Base-by-base conservation (phyloP, 257 asterid species). In the Verbena officinalis region DNA sequence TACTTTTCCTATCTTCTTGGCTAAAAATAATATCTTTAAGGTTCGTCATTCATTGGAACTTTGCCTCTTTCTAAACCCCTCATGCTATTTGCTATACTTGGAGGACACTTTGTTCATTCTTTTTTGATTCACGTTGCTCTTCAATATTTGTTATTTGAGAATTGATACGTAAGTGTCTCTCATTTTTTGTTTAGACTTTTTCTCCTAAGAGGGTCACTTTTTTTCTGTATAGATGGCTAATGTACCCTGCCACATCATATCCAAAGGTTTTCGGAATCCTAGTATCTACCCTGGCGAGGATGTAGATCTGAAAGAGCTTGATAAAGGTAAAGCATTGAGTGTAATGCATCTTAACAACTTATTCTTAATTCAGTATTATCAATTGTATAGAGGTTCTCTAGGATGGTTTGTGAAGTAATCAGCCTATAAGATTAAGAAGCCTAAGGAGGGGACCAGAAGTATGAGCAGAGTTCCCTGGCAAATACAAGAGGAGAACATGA, bases 1-100 rank as follows among this genome's bases (percentile, higher is more conserved):
- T 68, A 74, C 79, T 38, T 92, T 89, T 83, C 98, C 98, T 60
- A 40, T 89, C 70, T 65, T 92, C 66, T 61, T 89, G 72, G 76
- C 82, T 17, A 64, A 77, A 83, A 82, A 73, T 71, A 75, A 78
- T 67, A 69, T 67, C 61, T 55, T 46, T 62, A 75, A 85, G 98
- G 98, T 92, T 51, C 19, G 94, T 77, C 60, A 24, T 67, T n/a
- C 24, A 9, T 64, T 67, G 39, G 48, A 51, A 39, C 46, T 61
- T 20, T 58, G 10, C 31, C 11, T 27, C 21, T 13, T n/a, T n/a
- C 65, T 34, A 15, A 19, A 40, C 20, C 20, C 16, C 38, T 31
- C 51, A 38, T 51, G 51, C 70, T 51, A 20, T 36, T 36, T 36
- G 40, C 40, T 36, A 36, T 4, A 4, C n/a, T n/a, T 36, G 40